Percentiles rank a stretch among this genome's conserved stretches.
These are phyloP conservation scores for Rostrohypoxylon terebratum DNA, from an alignment of 495 filamentous ascomycete genomes.

Conservation along the genomic window DNA sequence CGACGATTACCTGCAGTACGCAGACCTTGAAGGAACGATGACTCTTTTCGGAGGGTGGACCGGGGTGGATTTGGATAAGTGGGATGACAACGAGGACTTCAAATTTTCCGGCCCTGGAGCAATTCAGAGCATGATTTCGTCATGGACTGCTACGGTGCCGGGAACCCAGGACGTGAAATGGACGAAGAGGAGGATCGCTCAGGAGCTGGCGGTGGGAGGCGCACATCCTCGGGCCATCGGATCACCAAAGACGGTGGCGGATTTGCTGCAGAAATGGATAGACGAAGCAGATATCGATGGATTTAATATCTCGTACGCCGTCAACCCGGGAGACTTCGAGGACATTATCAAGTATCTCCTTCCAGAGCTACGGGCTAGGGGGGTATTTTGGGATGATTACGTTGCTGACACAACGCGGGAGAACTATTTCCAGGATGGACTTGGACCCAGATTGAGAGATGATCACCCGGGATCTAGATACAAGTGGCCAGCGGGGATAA, in stretches of 20 bases:
- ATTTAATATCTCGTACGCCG: constrained; percentile 44
- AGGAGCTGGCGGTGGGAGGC: constrained; percentile 45
- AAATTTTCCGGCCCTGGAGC: constrained; percentile 1
- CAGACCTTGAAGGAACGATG: constrained; percentile 59
- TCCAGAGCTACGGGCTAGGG: constrained; percentile 41
- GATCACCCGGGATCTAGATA: constrained; percentile 14
- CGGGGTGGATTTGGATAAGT: constrained; percentile 63
- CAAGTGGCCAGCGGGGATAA: background rate
- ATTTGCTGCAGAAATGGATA: constrained; percentile 45
- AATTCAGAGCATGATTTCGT: constrained; percentile 22
- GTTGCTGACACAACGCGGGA: constrained; percentile 5
- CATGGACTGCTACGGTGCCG: constrained; percentile 10
- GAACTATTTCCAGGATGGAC: constrained; percentile 13
- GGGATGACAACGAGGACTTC: constrained; percentile 57
- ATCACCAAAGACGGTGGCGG: constrained; percentile 44
- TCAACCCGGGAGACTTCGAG: constrained; percentile 45
- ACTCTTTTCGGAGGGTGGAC: constrained; percentile 66
- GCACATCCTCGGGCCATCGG: constrained; percentile 43
- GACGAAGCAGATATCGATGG: constrained; percentile 47
- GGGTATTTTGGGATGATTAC: constrained; percentile 21
- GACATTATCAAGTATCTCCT: constrained; percentile 45
- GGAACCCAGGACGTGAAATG: constrained; percentile 17
- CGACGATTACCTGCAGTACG: constrained; percentile 58
- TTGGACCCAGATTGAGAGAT: constrained; percentile 3
- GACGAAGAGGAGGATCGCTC: constrained; percentile 33